Evolutionary conservation across 2,329 filamentous ascomycete species (phyloP).

Genomic region (Colletotrichum coccodes): DNA sequence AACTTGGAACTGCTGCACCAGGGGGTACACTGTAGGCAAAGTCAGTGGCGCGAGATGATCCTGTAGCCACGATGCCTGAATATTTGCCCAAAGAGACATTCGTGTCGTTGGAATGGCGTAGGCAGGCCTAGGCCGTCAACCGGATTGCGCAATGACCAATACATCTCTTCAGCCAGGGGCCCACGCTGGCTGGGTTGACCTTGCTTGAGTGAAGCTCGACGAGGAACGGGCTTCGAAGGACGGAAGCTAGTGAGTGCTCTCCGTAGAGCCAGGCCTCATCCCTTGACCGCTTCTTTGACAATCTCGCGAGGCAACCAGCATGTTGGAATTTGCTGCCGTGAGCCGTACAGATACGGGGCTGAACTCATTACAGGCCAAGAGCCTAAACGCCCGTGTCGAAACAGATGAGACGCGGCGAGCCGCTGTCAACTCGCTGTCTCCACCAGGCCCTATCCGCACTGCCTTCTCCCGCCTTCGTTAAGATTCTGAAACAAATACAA

Average conservation of each 20-base stretch:
- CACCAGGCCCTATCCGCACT: background rate
- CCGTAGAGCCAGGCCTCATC: background rate
- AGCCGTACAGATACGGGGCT: slow-evolving; percentile 8
- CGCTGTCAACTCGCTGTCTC: slow-evolving; percentile 19
- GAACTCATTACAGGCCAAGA: slow-evolving; percentile 1
- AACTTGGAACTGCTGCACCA: background rate
- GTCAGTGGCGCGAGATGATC: background rate
- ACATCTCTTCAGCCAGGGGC: background rate
- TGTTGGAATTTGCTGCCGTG: background rate
- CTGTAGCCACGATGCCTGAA: background rate
- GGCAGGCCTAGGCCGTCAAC: background rate
- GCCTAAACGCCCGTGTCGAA: slow-evolving; percentile 4
- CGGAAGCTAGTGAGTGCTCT: background rate
- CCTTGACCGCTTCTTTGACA: slow-evolving; percentile 25
- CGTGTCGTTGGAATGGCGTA: background rate
- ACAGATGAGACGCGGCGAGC: slow-evolving; percentile 20
- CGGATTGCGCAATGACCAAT: background rate
- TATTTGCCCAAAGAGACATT: background rate
- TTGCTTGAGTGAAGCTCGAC: background rate
- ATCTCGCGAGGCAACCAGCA: slow-evolving; percentile 23
- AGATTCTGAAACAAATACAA: background rate
- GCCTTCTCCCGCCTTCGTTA: background rate
- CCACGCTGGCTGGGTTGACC: background rate
- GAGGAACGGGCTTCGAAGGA: background rate
- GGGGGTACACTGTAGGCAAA: background rate